Evolutionary conservation across 2,329 filamentous ascomycete genomes (phyloP).

Genomic region (Helicocarpus griseus): DNA sequence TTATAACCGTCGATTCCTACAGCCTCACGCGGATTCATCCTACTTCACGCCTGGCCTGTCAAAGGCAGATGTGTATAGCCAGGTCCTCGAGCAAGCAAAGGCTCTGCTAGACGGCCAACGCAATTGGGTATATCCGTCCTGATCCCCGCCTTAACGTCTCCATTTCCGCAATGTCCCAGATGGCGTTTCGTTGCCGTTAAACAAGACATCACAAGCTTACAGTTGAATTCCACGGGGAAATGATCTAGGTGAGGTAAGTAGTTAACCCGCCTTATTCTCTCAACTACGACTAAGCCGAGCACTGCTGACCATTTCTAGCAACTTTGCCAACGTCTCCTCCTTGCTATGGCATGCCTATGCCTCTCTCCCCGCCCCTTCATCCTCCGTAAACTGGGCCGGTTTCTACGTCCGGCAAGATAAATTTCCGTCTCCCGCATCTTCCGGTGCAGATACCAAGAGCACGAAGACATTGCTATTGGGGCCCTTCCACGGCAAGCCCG

Average conservation of each 20-base stretch:
- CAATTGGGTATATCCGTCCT: constrained; percentile 33
- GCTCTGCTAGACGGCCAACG: constrained; percentile 33
- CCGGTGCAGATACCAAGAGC: constrained; percentile 6
- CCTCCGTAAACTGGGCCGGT: constrained; percentile 40
- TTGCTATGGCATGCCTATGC: constrained; percentile 41
- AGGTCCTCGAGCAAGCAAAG: constrained; percentile 30
- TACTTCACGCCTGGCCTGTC: constrained; percentile 29
- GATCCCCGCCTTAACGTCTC: background rate
- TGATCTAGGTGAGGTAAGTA: constrained; percentile 24
- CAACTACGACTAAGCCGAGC: background rate
- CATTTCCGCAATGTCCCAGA: constrained; percentile 4
- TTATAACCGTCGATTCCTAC: background rate
- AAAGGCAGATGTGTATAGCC: constrained; percentile 35
- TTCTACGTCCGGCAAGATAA: constrained; percentile 39
- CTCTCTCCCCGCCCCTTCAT: constrained; percentile 33
- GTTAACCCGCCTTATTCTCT: background rate
- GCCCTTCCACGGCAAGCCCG: constrained; percentile 40
- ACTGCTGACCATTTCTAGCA: constrained; percentile 19
- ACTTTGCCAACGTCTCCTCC: constrained; percentile 39
- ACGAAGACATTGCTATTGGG: constrained; percentile 32
- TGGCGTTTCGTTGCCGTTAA: background rate
- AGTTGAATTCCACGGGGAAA: background rate
- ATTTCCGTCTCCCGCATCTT: constrained; percentile 24
- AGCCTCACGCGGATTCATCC: constrained; percentile 42
- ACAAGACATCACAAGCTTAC: background rate